phyloP scores from a whole-genome alignment of 495 filamentous ascomycete genomes.

The Copromyces sp. region DNA sequence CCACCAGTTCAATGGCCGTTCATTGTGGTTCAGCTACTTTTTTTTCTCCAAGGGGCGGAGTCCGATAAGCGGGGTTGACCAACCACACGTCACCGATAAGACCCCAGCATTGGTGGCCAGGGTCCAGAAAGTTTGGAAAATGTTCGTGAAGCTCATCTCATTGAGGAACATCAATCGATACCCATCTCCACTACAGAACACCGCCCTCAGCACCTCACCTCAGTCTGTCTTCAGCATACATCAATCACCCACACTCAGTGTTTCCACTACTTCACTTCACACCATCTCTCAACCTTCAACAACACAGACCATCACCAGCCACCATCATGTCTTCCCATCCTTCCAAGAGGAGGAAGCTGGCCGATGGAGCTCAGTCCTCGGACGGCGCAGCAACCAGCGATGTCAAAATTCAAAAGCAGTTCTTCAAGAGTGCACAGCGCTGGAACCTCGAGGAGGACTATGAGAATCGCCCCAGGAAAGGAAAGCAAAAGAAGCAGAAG shows the following conservation, averaged over 20 bases:
- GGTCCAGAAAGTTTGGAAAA: background rate
- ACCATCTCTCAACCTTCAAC: constrained; percentile 1
- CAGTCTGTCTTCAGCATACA: background rate
- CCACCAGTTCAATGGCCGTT: background rate
- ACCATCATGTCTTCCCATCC: constrained; percentile 30
- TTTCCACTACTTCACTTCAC: background rate
- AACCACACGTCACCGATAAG: constrained; percentile 10
- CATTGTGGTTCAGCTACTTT: constrained; percentile 12
- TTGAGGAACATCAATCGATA: background rate
- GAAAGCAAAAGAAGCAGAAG: constrained; percentile 59
- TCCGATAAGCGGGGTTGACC: constrained; percentile 15
- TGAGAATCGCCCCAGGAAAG: constrained; percentile 66
- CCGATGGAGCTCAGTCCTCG: constrained; percentile 20
- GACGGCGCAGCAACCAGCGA: constrained; percentile 19
- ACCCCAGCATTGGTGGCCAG: background rate
- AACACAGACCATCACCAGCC: background rate
- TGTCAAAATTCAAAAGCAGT: constrained; percentile 31
- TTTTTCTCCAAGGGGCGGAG: constrained; percentile 2
- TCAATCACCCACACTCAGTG: background rate
- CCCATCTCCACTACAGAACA: background rate
- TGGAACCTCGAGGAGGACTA: constrained; percentile 94
- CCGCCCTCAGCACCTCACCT: background rate
- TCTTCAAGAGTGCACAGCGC: constrained; percentile 36
- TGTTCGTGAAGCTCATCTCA: background rate
- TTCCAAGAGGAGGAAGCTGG: constrained; percentile 34